Conservation (phyloP, 345 rosid species). For the Kernera saxatilis region DNA sequence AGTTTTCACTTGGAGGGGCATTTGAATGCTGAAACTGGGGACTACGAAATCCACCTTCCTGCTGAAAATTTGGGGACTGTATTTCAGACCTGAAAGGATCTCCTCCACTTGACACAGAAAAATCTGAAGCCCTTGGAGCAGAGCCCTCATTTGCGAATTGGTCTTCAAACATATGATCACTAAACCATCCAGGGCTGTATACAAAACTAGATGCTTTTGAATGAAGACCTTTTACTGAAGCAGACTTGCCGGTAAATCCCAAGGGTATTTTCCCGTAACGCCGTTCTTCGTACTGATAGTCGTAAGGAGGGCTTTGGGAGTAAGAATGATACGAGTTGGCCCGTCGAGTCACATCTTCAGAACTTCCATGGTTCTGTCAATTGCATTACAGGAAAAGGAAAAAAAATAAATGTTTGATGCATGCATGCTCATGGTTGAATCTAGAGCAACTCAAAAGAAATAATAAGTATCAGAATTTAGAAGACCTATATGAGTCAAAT, state of each 20-base stretch:
- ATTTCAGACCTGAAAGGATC: constrained; percentile 58
- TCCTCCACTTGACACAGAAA: constrained; percentile 76
- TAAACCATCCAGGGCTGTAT: constrained; percentile 69
- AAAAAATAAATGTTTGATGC: neutral
- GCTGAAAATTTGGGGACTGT: constrained; percentile 70
- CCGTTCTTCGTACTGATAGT: constrained; percentile 89
- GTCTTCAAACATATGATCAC: constrained; percentile 62
- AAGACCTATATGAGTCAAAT: neutral
- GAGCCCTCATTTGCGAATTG: constrained; percentile 83
- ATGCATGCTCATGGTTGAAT: constrained; percentile 18
- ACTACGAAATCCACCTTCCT: constrained; percentile 52
- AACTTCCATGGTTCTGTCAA: constrained; percentile 57
- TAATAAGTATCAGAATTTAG: neutral
- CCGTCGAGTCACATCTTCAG: constrained; percentile 63
- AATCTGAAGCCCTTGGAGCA: constrained; percentile 76
- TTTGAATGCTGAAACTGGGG: constrained; percentile 50
- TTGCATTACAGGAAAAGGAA: constrained; percentile 23
- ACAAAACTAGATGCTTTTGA: constrained; percentile 62
- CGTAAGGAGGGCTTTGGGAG: constrained; percentile 99
- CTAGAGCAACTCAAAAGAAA: neutral
- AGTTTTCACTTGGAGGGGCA: constrained; percentile 36
- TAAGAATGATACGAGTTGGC: constrained; percentile 97
- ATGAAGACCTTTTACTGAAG: constrained; percentile 73
- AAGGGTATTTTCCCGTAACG: constrained; percentile 71
- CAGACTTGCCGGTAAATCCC: constrained; percentile 72